Conservation (phyloP, 495 filamentous ascomycete genomes). For the Xylaria acuta region DNA sequence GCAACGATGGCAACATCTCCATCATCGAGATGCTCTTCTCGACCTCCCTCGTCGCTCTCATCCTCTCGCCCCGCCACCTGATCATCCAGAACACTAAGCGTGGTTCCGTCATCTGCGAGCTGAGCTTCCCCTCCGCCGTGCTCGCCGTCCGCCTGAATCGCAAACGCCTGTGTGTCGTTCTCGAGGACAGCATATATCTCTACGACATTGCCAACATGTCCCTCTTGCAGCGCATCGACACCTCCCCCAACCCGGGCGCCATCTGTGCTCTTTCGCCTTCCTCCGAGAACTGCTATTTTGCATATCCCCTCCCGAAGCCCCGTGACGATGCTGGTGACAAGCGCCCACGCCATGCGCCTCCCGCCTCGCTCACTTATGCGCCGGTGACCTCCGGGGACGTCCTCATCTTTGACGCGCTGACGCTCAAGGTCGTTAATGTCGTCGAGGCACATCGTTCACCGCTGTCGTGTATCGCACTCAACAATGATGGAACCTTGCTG, state of each 20-base stretch:
- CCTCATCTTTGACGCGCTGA: slow-evolving; percentile 85
- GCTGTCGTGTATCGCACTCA: slow-evolving; percentile 85
- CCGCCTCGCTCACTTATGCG: slow-evolving; percentile 68
- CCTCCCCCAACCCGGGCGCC: slow-evolving; percentile 88
- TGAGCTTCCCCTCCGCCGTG: slow-evolving; percentile 94
- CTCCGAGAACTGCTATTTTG: slow-evolving; percentile 93
- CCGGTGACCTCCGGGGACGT: slow-evolving; percentile 91
- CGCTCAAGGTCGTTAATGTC: slow-evolving; percentile 89
- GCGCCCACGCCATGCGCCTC: slow-evolving; percentile 85
- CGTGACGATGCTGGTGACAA: slow-evolving; percentile 59
- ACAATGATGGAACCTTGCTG: slow-evolving; percentile 89
- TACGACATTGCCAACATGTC: slow-evolving; percentile 99
- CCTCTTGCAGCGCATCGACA: slow-evolving; percentile 85
- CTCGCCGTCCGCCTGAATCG: slow-evolving; percentile 92
- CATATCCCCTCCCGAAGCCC: slow-evolving; percentile 89
- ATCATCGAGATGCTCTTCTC: slow-evolving; percentile 99
- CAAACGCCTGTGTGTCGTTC: slow-evolving; percentile 88
- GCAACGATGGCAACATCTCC: slow-evolving; percentile 89
- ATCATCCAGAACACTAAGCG: slow-evolving; percentile 98
- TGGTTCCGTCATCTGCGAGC: slow-evolving; percentile 95
- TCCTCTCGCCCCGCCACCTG: slow-evolving; percentile 85
- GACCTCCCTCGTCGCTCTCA: slow-evolving; percentile 93
- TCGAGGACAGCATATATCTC: slow-evolving; percentile 95
- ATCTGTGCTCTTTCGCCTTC: slow-evolving; percentile 93
- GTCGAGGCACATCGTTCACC: slow-evolving; percentile 95